Evolutionary conservation across 1,284 basidiomycete genomes (phyloP), one percentile per base, ranked within the genome.

Genomic region (Ceratobasidium sp.): DNA sequence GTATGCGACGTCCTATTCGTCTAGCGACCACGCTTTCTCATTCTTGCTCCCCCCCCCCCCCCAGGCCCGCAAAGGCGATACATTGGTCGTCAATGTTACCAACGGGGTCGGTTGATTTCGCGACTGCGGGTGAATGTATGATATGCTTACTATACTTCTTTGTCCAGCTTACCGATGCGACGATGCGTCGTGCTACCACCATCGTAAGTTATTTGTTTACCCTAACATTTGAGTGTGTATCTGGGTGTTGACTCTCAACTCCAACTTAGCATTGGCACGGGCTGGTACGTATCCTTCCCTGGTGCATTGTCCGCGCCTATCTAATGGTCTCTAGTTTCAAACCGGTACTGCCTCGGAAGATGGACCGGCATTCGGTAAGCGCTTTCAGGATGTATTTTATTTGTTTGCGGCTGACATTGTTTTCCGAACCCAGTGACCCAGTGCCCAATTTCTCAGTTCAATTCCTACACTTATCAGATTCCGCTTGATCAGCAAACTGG

Each of bases 361-460:
- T 39, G 68, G 68, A 4, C 68, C 68, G 8, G 68, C 68, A 37
- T 72, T 72, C 34, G 68, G 68, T 72, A 37, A 72, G 54, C 19
- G 19, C 61, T 27, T 48, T 49, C 16, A n/a, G 37, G 19, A 72
- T 13, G 16, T 49, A 49, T 19, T 7, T 7, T 19, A 6, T 31
- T 62, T 62, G 39, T 31, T n/a, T n/a, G 22, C 2, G 16, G 16
- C 39, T 48, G 1, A 61, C 22, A 43, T 49, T 9, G 7, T 13
- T 8, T 41, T 31, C 27, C n/a, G 16, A 7, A 46, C 16, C 3
- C 48, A 72, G 68, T 72, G 14, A 72, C 68, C 41, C 68, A 72
- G 27, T 72, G 68, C 43, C 68, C 68, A 43, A 72, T 72, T 29
- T 59, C 68, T 29, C 68, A 72, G 56, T 72, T 72, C 68, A 72